A percentile compares a stretch with the other conserved stretches of the same genome.
Conservation (phyloP, 345 rosid genomes). For the Moringa oleifera region DNA sequence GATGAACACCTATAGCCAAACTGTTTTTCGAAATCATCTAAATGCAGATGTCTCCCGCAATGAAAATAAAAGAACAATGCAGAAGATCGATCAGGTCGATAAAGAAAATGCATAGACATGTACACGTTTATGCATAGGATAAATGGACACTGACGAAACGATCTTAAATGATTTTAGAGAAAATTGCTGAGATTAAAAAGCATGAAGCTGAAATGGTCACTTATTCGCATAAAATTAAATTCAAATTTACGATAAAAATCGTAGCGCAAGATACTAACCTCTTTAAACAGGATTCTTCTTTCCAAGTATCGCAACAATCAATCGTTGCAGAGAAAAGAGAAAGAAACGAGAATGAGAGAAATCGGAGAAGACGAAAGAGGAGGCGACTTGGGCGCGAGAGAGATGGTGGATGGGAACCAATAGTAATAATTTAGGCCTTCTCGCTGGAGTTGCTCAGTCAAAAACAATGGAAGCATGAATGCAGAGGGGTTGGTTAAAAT, state of each 20-base stretch:
- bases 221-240: background rate
- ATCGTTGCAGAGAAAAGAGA: conserved; percentile 12
- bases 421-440: conserved; percentile 12
- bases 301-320: conserved; percentile 11
- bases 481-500: background rate
- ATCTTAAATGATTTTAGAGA: conserved; percentile 8
- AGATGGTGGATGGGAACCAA: conserved; percentile 18
- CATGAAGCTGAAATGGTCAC: conserved; percentile 21
- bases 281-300: conserved; percentile 12
- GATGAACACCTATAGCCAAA: background rate
- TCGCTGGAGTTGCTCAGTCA: conserved; percentile 24
- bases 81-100: conserved; percentile 16
- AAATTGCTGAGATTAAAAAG: background rate
- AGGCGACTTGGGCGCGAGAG: conserved; percentile 56
- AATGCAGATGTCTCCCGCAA: conserved; percentile 8
- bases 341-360: conserved; percentile 15
- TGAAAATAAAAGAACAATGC: conserved; percentile 8
- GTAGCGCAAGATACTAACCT: background rate
- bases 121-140: background rate
- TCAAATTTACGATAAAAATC: background rate
- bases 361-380: conserved; percentile 46
- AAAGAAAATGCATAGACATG: background rate
- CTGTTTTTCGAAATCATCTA: background rate
- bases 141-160: background rate
- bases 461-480: conserved; percentile 1